Evolutionary conservation across 805 yeast species (phyloP), one percentile per base, ranked within the genome.

Genomic region (Wilhelminamyces savonicus): DNA sequence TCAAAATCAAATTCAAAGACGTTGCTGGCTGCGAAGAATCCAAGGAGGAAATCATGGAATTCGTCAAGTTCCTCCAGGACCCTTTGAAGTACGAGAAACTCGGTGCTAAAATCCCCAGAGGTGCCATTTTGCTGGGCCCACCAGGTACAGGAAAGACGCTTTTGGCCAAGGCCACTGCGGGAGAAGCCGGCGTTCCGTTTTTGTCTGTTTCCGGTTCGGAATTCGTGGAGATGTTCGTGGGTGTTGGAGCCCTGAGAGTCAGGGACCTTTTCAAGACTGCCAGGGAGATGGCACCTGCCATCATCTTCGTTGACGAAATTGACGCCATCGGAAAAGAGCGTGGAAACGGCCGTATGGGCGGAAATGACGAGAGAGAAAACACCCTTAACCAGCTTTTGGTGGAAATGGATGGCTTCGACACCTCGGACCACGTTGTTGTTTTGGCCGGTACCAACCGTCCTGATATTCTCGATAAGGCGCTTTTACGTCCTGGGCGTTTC

Each of bases 131-230:
- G 29, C 81, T 94, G 9, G 97, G 97, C 42, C 94, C 95, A 12
- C 97, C 97, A 24, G 97, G 97, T 66, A 87, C 97, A 3, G 97
- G 97, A 75, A 87, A 87, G 57, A 87, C 97, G 0, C 60, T 87
- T 39, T 62, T 87, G 33, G 96, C 96, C 15, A 86, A 83, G 55
- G 96, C 96, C 9, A 87, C 96, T 16, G 97, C 96, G 3, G 96
- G 97, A 44, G 96, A 87, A 55, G 95, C 96, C 2, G 92, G 85
- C 29, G 97, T 87, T 29, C 95, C 97, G 16, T 87, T 87, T 54
- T 77, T 77, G 41, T 79, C 92, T 14, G 95, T 87, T 5, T 82
- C 94, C 2, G 96, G 95, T 46, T 85, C 95, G 10, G 96, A 87
- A 54, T 87, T 87, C 44, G 94, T 86, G n/a, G 95, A 87, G 56